A percentile compares a stretch with the other conserved stretches of the same genome.
Evolutionary conservation across 2,329 filamentous ascomycete genomes (phyloP).

Genomic region (Monilinia vaccinii-corymbosi): DNA sequence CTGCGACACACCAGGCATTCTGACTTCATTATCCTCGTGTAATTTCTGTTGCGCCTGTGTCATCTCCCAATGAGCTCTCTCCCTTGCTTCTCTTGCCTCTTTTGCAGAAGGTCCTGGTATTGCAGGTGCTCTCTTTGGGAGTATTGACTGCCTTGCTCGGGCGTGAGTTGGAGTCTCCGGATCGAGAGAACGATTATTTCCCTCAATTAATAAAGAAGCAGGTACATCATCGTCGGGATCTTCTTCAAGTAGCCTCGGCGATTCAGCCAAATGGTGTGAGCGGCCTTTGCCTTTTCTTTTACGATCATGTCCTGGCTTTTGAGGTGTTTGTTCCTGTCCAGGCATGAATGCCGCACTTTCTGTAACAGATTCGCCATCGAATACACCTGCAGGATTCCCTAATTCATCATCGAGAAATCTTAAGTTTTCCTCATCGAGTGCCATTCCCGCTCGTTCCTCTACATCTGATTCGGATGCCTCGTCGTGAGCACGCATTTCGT

Average conservation of each 20-base stretch:
- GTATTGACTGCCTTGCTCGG: constrained; percentile 12
- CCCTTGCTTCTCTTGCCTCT: constrained; percentile 29
- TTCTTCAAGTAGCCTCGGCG: constrained; percentile 28
- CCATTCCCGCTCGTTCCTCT: constrained; percentile 28
- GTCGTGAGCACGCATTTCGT: constrained; percentile 29
- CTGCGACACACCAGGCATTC: background rate
- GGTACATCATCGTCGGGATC: constrained; percentile 47
- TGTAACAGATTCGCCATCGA: constrained; percentile 27
- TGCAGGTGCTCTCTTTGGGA: constrained; percentile 21
- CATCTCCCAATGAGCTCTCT: constrained; percentile 43
- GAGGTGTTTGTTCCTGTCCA: constrained; percentile 12
- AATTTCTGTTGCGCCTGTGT: constrained; percentile 43
- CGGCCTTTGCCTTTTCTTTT: constrained; percentile 4
- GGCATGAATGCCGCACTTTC: constrained; percentile 27
- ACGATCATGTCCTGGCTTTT: background rate
- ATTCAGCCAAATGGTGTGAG: constrained; percentile 25
- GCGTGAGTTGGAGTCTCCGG: constrained; percentile 23
- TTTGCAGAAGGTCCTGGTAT: constrained; percentile 37
- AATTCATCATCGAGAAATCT: constrained; percentile 28
- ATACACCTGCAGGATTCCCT: constrained; percentile 22
- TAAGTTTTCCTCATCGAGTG: constrained; percentile 30
- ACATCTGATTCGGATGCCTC: constrained; percentile 27
- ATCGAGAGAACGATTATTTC: constrained; percentile 30
- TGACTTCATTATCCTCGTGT: constrained; percentile 31
- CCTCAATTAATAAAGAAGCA: constrained; percentile 53